Evolutionary conservation across 257 asterid genomes (phyloP).

Genomic region (Nemophila menziesii): DNA sequence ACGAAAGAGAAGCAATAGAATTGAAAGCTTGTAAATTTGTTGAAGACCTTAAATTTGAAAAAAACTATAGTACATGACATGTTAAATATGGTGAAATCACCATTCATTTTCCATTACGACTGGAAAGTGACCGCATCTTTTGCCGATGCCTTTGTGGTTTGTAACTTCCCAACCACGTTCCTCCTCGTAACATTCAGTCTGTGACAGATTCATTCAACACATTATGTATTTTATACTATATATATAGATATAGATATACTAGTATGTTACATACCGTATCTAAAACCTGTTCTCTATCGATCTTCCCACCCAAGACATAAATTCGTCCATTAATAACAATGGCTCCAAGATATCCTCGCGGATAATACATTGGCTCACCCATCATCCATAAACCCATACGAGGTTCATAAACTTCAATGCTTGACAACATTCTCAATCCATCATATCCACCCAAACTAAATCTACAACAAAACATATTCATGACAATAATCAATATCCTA

Average conservation of each 20-base stretch:
- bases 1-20: too few relatives aligned
- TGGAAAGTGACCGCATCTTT: slow-evolving; percentile 39
- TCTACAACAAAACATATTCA: slow-evolving; percentile 21
- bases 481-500: neutral
- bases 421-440: slow-evolving; percentile 39
- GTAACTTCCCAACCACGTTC: slow-evolving; percentile 35
- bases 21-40: too few relatives aligned
- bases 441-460: slow-evolving; percentile 66
- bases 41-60: too few relatives aligned
- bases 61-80: too few relatives aligned
- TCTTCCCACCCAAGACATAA: slow-evolving; percentile 39
- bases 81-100: neutral
- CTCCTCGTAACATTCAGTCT: slow-evolving; percentile 41
- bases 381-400: slow-evolving; percentile 48
- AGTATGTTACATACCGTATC: slow-evolving; percentile 45
- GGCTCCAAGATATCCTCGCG: slow-evolving; percentile 46
- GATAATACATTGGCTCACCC: slow-evolving; percentile 33
- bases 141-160: slow-evolving; percentile 28
- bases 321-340: slow-evolving; percentile 35
- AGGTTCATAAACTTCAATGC: slow-evolving; percentile 57
- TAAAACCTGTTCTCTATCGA: slow-evolving; percentile 8
- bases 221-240: neutral
- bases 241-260: neutral
- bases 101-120: slow-evolving; percentile 17
- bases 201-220: slow-evolving; percentile 1